Evolutionary conservation across 371 early-diverging fungal genomes (phyloP), one percentile per base, ranked within the genome.

Genomic region (Apophysomyces elegans): DNA sequence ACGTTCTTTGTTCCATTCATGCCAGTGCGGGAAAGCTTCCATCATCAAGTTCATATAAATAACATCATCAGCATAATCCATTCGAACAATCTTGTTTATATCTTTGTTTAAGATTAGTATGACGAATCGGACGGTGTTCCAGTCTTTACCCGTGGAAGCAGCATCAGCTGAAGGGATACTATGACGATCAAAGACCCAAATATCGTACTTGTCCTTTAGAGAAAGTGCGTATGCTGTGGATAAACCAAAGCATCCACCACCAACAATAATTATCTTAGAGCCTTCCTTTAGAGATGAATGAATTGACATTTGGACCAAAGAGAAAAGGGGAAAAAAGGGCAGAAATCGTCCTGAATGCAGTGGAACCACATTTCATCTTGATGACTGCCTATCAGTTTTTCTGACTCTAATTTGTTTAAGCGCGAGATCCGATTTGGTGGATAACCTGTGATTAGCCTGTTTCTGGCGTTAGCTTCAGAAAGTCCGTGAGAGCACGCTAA

Each of bases 221-320:
- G 77, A 62, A 45, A 85, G 68, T 32, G 83, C 71, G 56, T 80
- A 66, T 1, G 83, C 84, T 8, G 84, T 80, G 16, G 81, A 81
- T 13, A 86, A 63, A 37, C 86, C 84, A 75, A 83, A 86, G 7
- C 73, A 71, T 2, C 86, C 84, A 14, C 76, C 83, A n/a, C 86
- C 86, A 14, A 86, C 80, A 60, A 86, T 75, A 32, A 81, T 75
- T 18, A 84, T 75, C 59, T 72, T 77, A n/a, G 77, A 67, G 11
- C 74, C 70, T 14, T 50, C 54, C 16, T 50, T 21, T 18, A 50
- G 16, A 21, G 13, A 6, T 14, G n/a, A 18, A 3, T n/a, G 9
- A 11, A 26, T 21, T 50, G 21, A 50, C 54, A 50, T 50, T 5
- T 50, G 7, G n/a, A 50, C 21, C 21, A 1, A n/a, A 21, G 4